Base-by-base conservation (phyloP, 2,329 filamentous ascomycete genomes). In the Apiospora pterosperma region DNA sequence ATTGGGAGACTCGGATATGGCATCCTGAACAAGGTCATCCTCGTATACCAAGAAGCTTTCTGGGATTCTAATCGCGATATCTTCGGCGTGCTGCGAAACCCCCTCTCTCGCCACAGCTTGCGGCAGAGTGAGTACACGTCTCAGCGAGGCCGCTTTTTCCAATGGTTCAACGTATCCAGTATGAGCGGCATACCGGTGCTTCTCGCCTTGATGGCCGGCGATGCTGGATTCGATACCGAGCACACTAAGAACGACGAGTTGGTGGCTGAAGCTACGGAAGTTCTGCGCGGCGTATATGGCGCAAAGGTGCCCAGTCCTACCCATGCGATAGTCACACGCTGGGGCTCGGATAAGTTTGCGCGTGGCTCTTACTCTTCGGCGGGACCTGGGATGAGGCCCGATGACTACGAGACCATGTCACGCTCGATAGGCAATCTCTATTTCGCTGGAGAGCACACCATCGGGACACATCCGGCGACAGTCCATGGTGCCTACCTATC, bases 401-500 rank as follows among this genome's bases (percentile, higher is more conserved):
- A 93, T 62, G 96, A 99, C 75, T 99, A 99, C 77, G 92, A 98
- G 75, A 82, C 88, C 36, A 97, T 99, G 92, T 93, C 96, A 2
- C 86, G 87, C 60, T 82, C 91, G 1, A 83, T 97, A 36, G 94
- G 93, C 36, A 97, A 96, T 68, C 81, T 99, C 10, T 92, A 95
- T 77, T 99, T 99, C 77, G 96, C 95, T 19, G 96, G 96, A 59
- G 96, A 99, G 78, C 96, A 97, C 66, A 99, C 96, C 0, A 97
- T 92, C 71, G 93, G 92, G 59, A 97, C 93, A 0, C 94, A 99
- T 75, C 96, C 96, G 14, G 96, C 96, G 36, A 99, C 96, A 2
- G 96, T 99, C 0, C 96, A 99, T 70, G 96, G 96, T 6, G 96
- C 96, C 10, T 99, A 98, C 74, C 82, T 99, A 4, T 97, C 96